Percentiles rank a stretch among this genome's conserved stretches.
These are phyloP conservation scores for Globisporangium cylindrosporum DNA, from an alignment of 352 stramenopile species.

Conservation along the genomic window DNA sequence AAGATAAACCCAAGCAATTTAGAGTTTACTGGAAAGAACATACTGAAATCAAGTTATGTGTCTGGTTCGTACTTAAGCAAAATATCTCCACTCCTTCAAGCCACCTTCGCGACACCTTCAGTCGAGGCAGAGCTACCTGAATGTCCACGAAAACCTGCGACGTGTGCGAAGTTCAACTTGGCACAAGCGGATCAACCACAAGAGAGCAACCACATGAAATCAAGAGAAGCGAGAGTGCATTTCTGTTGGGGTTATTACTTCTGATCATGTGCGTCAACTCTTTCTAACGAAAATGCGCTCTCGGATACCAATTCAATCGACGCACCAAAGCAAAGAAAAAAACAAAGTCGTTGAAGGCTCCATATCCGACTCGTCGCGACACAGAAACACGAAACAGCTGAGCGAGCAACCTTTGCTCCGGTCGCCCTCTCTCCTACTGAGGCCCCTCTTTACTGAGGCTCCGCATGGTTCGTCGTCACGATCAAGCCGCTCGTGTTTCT, in stretches of 20 bases:
- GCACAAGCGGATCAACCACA: neutral
- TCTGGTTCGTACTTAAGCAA: neutral
- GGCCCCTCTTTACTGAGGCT: slow-evolving; percentile 1
- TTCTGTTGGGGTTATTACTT: neutral
- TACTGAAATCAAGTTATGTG: neutral
- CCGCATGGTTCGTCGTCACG: slow-evolving; percentile 18
- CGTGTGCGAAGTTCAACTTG: slow-evolving; percentile 13
- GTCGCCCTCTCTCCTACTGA: neutral
- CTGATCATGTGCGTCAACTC: neutral
- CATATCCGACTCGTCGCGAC: too few species aligned
- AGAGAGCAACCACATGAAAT: neutral
- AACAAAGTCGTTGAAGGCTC: too few species aligned
- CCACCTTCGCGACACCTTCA: neutral
- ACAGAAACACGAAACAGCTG: neutral
- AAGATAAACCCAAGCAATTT: neutral
- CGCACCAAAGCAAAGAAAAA: neutral
- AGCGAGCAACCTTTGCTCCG: neutral
- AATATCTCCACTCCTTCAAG: neutral
- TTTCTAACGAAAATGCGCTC: neutral
- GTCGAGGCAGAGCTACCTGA: too few species aligned
- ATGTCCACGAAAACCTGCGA: neutral
- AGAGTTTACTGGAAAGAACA: neutral
- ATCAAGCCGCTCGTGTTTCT: slow-evolving; percentile 56
- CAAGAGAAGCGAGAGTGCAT: neutral
- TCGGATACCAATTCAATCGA: neutral